Percentiles rank a stretch among this genome's conserved stretches.
Evolutionary conservation across 169 alveolate species (phyloP).

Genomic region (Plasmodium cynomolgi): DNA sequence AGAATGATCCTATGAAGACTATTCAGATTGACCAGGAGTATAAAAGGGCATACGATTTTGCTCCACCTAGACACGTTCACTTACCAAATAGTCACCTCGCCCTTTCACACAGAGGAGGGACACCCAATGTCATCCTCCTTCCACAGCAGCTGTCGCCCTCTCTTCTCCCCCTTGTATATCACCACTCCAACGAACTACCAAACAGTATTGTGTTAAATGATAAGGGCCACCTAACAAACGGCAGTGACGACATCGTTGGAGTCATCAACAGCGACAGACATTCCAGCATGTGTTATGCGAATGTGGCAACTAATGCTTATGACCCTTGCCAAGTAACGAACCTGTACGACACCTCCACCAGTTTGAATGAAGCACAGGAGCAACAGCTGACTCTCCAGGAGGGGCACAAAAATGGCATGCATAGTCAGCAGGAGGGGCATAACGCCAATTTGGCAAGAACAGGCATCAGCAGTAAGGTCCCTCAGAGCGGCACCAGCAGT

Average conservation of each 20-base stretch:
- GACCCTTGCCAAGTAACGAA: conserved; percentile 2
- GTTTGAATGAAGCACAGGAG: neutral
- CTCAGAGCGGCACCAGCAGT: neutral
- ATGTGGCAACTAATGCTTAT: neutral
- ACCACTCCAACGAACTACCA: neutral
- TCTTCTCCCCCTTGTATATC: neutral
- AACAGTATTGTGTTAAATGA: neutral
- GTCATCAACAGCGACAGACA: neutral
- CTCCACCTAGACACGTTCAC: neutral
- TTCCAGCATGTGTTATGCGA: neutral
- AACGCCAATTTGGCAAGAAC: neutral
- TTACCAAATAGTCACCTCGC: neutral
- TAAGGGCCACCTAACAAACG: neutral
- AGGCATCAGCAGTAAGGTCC: neutral
- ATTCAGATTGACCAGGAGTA: neutral
- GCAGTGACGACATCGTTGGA: neutral
- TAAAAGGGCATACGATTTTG: neutral
- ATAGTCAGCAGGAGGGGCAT: neutral
- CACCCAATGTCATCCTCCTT: neutral
- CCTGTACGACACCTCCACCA: neutral
- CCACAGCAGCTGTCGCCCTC: neutral
- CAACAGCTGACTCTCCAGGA: neutral
- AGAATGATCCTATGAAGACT: neutral
- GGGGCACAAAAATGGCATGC: neutral
- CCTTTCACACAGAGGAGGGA: neutral